Conservation (phyloP, 148 eudicot genomes). For the Silene latifolia region DNA sequence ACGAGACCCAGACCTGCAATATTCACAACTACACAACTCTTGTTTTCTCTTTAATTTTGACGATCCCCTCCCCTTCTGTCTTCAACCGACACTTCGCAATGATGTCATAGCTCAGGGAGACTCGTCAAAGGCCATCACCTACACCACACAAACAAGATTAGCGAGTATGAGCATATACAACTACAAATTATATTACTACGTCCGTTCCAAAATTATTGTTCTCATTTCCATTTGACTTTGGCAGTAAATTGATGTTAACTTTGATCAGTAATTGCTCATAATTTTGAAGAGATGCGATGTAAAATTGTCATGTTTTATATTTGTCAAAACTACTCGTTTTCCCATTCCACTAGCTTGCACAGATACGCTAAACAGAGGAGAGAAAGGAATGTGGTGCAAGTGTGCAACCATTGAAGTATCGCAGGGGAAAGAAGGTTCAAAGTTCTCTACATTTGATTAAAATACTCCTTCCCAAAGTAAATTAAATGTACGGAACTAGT, state of each 20-base stretch:
- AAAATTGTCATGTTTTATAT: too few species aligned
- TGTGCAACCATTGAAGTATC: too few species aligned
- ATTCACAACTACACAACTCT: conserved; percentile 53
- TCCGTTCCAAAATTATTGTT: not conserved
- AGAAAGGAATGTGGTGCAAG: too few species aligned
- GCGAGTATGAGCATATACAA: too few species aligned
- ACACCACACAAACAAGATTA: conserved; percentile 19
- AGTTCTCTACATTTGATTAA: too few species aligned
- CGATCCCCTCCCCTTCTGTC: conserved; percentile 1
- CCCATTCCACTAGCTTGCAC: too few species aligned
- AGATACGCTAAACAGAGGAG: too few species aligned
- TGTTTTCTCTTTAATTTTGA: conserved; percentile 12
- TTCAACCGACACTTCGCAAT: conserved; percentile 27
- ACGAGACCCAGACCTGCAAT: conserved; percentile 29
- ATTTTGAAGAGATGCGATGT: not conserved
- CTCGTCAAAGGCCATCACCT: conserved; percentile 87
- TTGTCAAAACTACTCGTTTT: too few species aligned
- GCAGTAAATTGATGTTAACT: not conserved
- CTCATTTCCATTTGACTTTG: not conserved
- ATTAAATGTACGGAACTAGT: too few species aligned
- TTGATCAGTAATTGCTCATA: not conserved
- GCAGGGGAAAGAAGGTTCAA: too few species aligned
- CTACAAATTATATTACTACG: not conserved
- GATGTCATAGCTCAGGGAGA: conserved; percentile 39
- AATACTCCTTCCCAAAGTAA: too few species aligned